A percentile compares a stretch with the other conserved stretches of the same genome.
These are phyloP conservation scores for Venturia oleaginea DNA, from an alignment of 2,329 filamentous ascomycete genomes.

Conservation along the genomic window DNA sequence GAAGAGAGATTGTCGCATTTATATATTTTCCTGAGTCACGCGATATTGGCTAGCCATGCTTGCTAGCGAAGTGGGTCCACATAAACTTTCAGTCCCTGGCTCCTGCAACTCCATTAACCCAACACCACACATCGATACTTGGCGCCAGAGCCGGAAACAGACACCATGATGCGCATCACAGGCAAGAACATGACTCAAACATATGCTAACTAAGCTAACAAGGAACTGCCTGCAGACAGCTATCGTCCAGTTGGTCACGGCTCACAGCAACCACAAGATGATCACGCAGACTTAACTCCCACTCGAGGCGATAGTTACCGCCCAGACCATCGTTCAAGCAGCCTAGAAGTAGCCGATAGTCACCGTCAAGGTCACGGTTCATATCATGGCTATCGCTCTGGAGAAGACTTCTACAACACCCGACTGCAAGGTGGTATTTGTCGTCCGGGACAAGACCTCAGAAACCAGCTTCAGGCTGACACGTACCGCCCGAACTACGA, in stretches of 20 bases:
- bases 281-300: background rate
- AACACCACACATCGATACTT: background rate
- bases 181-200: background rate
- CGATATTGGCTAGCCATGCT: background rate
- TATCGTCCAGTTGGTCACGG: background rate
- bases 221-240: background rate
- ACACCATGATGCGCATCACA: background rate
- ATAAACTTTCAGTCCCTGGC: background rate
- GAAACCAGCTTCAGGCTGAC: background rate
- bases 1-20: too few relatives aligned
- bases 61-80: background rate
- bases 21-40: too few relatives aligned
- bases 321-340: background rate
- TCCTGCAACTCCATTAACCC: background rate
- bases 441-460: background rate
- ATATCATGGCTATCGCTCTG: background rate
- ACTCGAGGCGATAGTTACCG: background rate
- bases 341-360: background rate
- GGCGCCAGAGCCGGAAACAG: background rate
- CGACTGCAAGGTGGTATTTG: background rate
- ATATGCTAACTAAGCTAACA: background rate
- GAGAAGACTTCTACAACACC: background rate
- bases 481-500: background rate
- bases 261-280: background rate
- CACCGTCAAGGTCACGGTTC: background rate